These are phyloP conservation scores for Leishmania mexicana DNA, from an alignment of 208 protist species.

Conservation along the genomic window DNA sequence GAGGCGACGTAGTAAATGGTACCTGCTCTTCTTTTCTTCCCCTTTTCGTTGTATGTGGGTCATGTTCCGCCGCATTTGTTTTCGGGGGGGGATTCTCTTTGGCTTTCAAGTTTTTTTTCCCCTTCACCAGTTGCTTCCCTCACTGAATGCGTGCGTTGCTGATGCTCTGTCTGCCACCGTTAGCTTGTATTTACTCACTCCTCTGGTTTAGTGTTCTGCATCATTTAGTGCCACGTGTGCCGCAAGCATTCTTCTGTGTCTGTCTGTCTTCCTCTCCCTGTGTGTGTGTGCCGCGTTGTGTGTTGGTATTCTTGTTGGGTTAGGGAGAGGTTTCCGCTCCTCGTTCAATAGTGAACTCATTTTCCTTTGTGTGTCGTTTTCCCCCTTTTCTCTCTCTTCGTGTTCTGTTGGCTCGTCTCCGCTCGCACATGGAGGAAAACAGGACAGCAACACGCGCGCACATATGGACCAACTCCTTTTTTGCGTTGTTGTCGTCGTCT, in stretches of 20 bases:
- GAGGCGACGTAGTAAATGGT: neutral
- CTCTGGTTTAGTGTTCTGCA: neutral
- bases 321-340: too few relatives aligned
- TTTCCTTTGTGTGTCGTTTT: neutral
- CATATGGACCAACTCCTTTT: too few relatives aligned
- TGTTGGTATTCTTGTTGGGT: too few relatives aligned
- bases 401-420: neutral
- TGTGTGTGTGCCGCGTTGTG: too few relatives aligned
- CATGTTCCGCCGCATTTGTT: too few relatives aligned
- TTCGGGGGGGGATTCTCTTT: too few relatives aligned
- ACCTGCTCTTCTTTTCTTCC: neutral
- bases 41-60: neutral
- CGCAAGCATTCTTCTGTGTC: neutral
- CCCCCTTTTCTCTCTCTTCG: neutral
- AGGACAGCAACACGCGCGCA: too few relatives aligned
- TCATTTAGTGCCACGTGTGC: neutral
- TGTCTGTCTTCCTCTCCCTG: constrained; percentile 9
- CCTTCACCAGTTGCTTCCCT: too few relatives aligned
- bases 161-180: too few relatives aligned
- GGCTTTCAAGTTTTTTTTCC: too few relatives aligned
- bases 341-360: neutral
- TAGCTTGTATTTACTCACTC: neutral
- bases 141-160: too few relatives aligned
- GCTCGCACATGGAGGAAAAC: too few relatives aligned
- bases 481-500: neutral